Conservation (phyloP, 306 rosid genomes). For the Mimosa bimucronata region DNA sequence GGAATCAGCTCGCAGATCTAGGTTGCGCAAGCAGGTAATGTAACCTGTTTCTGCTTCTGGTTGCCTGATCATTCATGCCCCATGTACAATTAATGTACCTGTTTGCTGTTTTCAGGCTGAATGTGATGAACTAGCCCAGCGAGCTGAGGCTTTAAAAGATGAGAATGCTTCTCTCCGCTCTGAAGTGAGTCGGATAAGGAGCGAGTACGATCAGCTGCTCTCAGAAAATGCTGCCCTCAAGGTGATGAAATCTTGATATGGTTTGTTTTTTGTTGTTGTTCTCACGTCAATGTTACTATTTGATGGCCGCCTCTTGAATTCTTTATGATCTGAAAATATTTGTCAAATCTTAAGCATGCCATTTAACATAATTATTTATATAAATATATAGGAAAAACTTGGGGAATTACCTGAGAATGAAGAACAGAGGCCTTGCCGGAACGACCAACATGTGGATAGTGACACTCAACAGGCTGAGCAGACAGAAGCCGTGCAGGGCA, state of each 20-base stretch:
- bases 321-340: slow-evolving; percentile 6
- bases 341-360: slow-evolving; percentile 22
- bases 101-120: slow-evolving; percentile 68
- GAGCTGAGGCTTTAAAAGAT: slow-evolving; percentile 84
- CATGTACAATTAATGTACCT: slow-evolving; percentile 12
- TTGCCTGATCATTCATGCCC: slow-evolving; percentile 30
- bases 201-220: slow-evolving; percentile 85
- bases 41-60: slow-evolving; percentile 26
- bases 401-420: slow-evolving; percentile 71
- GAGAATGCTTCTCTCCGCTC: slow-evolving; percentile 83
- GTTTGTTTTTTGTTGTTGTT: slow-evolving; percentile 21
- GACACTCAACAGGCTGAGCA: slow-evolving; percentile 63
- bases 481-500: slow-evolving; percentile 53
- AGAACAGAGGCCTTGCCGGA: slow-evolving; percentile 58
- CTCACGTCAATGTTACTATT: neutral
- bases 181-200: slow-evolving; percentile 80
- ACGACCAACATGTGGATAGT: slow-evolving; percentile 50
- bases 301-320: neutral
- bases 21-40: slow-evolving; percentile 95
- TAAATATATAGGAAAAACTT: slow-evolving; percentile 70
- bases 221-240: slow-evolving; percentile 85
- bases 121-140: slow-evolving; percentile 93
- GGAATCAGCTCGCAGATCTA: slow-evolving; percentile 97
- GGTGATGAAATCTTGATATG: slow-evolving; percentile 56
- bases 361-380: slow-evolving; percentile 19